phyloP scores from a whole-genome alignment of 495 filamentous ascomycete species.

The Xylaria castorea region DNA sequence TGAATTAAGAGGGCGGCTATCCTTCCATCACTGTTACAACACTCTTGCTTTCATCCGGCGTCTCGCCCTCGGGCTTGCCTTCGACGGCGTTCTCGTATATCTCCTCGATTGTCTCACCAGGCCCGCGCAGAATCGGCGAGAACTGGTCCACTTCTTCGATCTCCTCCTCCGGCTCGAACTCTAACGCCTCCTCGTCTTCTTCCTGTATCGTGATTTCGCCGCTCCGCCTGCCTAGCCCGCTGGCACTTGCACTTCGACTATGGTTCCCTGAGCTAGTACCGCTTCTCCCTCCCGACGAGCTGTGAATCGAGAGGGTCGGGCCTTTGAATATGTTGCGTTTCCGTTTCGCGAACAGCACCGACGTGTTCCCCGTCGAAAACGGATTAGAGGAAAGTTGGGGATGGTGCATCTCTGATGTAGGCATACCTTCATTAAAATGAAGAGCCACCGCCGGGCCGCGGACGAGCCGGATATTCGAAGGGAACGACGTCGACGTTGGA shows the following conservation, averaged over 20 bases:
- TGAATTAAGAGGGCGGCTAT: constrained; percentile 6
- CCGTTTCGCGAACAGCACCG: constrained; percentile 86
- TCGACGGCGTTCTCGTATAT: constrained; percentile 57
- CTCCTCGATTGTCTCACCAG: constrained; percentile 61
- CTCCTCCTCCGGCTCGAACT: constrained; percentile 45
- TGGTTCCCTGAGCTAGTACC: constrained; percentile 48
- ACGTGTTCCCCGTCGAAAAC: constrained; percentile 56
- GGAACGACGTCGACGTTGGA: constrained; percentile 79
- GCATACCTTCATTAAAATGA: constrained; percentile 60
- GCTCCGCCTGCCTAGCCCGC: constrained; percentile 59
- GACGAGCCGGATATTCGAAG: constrained; percentile 85
- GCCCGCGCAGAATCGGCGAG: constrained; percentile 54
- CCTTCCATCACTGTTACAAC: background rate
- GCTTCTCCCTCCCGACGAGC: constrained; percentile 44
- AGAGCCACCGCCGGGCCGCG: constrained; percentile 59
- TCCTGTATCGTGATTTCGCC: constrained; percentile 83
- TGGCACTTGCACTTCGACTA: constrained; percentile 60
- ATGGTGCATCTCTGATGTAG: constrained; percentile 43
- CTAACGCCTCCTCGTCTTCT: constrained; percentile 71
- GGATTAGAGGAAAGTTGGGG: constrained; percentile 53
- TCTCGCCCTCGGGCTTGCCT: background rate
- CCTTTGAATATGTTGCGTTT: constrained; percentile 92
- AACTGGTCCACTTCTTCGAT: constrained; percentile 76
- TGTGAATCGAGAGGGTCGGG: constrained; percentile 65
- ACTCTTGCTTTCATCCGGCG: background rate